Percentiles rank a stretch among this genome's conserved stretches.
Conservation (phyloP, 164 flowering plant genomes). For the Paratinospora sagittata region DNA sequence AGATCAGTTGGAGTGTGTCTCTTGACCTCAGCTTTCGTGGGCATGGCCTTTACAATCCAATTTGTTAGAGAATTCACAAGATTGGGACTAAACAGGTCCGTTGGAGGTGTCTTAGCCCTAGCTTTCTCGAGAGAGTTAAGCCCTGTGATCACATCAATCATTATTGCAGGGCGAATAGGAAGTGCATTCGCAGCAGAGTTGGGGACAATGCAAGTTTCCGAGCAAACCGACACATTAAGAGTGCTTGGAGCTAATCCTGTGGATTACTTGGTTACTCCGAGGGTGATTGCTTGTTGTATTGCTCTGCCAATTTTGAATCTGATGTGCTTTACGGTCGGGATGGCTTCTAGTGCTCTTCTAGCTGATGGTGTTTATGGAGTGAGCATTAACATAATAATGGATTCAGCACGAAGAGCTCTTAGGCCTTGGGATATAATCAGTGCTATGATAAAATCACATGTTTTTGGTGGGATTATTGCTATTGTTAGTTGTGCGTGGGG, state of each 20-base stretch:
- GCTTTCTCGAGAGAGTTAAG: slow-evolving; percentile 89
- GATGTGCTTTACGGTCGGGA: slow-evolving; percentile 69
- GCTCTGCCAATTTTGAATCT: slow-evolving; percentile 75
- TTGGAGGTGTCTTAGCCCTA: slow-evolving; percentile 83
- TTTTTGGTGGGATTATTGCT: slow-evolving; percentile 78
- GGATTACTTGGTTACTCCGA: slow-evolving; percentile 81
- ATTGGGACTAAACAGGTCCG: slow-evolving; percentile 66
- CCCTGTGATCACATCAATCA: slow-evolving; percentile 83
- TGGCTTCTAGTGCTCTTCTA: slow-evolving; percentile 84
- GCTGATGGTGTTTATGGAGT: slow-evolving; percentile 79
- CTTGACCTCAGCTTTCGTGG: slow-evolving; percentile 80
- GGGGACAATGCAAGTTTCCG: slow-evolving; percentile 97
- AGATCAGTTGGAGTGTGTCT: slow-evolving; percentile 84
- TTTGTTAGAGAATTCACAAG: slow-evolving; percentile 90
- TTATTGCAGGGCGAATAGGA: slow-evolving; percentile 86
- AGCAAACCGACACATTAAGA: slow-evolving; percentile 84
- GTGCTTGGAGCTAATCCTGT: slow-evolving; percentile 84
- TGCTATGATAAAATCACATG: slow-evolving; percentile 85
- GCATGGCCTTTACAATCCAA: slow-evolving; percentile 96
- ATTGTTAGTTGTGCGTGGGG: slow-evolving; percentile 93
- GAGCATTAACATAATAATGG: slow-evolving; percentile 76
- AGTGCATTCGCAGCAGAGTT: slow-evolving; percentile 94
- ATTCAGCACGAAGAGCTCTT: slow-evolving; percentile 77
- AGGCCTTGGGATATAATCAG: slow-evolving; percentile 83
- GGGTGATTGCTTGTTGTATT: slow-evolving; percentile 78